A percentile compares a stretch with the other conserved stretches of the same genome.
These are phyloP conservation scores for Fusarium sp. DNA, from an alignment of 2,329 filamentous ascomycete genomes.

Conservation along the genomic window DNA sequence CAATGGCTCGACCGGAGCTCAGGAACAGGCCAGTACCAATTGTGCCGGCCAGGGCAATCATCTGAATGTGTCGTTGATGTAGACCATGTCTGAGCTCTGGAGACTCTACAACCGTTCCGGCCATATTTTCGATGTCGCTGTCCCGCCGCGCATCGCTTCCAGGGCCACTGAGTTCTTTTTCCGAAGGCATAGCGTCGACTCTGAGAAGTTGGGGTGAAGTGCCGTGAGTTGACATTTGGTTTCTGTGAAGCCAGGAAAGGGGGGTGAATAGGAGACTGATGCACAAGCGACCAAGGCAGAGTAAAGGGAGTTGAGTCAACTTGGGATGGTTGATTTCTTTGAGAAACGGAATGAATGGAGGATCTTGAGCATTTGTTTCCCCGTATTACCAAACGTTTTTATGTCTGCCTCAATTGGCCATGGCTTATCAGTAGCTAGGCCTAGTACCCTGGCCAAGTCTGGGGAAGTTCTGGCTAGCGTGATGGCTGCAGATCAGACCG, in stretches of 20 bases:
- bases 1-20: background rate
- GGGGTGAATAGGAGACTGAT: background rate
- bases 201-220: background rate
- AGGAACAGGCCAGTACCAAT: background rate
- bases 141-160: background rate
- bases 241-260: background rate
- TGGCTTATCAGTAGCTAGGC: background rate
- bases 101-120: background rate
- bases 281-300: background rate
- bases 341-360: background rate
- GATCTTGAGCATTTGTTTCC: background rate
- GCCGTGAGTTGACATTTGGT: background rate
- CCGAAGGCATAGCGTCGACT: background rate
- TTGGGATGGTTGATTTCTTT: background rate
- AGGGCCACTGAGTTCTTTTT: background rate
- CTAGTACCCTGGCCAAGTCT: background rate
- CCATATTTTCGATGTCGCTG: conserved; percentile 2
- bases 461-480: background rate
- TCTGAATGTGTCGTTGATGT: conserved; percentile 1
- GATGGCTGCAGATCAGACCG: conserved; percentile 3
- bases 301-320: background rate
- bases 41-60: conserved; percentile 2
- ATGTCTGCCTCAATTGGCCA: background rate
- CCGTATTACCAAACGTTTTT: background rate
- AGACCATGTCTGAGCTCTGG: background rate